Percentiles rank a stretch among this genome's conserved stretches.
These are phyloP conservation scores for Podospora bellae-mahoneyi DNA, from an alignment of 495 filamentous ascomycete genomes.

Conservation along the genomic window DNA sequence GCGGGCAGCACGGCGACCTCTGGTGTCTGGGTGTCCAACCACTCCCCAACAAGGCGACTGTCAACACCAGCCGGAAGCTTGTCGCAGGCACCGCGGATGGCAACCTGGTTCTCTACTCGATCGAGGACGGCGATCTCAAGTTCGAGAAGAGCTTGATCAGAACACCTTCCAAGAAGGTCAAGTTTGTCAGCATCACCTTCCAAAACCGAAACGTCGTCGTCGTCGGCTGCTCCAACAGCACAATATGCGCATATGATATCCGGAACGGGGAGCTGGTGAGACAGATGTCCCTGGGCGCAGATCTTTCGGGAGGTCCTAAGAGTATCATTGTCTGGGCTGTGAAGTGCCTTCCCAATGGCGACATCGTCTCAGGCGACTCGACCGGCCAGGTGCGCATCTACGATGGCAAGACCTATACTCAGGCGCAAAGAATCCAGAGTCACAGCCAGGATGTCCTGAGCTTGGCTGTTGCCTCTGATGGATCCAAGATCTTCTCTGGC, in stretches of 20 bases:
- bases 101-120: conserved; percentile 78
- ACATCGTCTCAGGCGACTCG: conserved; percentile 92
- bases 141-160: conserved; percentile 67
- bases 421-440: conserved; percentile 75
- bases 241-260: conserved; percentile 84
- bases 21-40: conserved; percentile 97
- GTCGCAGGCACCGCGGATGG: conserved; percentile 92
- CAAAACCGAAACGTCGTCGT: conserved; percentile 78
- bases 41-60: conserved; percentile 20
- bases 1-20: conserved; percentile 91
- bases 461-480: conserved; percentile 73
- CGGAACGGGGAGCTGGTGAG: conserved; percentile 68
- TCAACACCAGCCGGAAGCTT: conserved; percentile 47
- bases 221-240: conserved; percentile 89
- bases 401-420: conserved; percentile 86
- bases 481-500: conserved; percentile 80
- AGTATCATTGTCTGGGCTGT: conserved; percentile 91
- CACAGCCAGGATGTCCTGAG: conserved; percentile 90
- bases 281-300: conserved; percentile 80
- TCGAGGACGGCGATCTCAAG: conserved; percentile 71
- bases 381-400: conserved; percentile 89
- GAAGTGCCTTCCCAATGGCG: conserved; percentile 78
- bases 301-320: conserved; percentile 69
- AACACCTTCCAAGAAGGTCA: conserved; percentile 72
- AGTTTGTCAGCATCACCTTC: conserved; percentile 86